Evolutionary conservation across 176 grass and related monocot species (phyloP), one percentile per base, ranked within the genome.

Genomic region (Carex cristatella): DNA sequence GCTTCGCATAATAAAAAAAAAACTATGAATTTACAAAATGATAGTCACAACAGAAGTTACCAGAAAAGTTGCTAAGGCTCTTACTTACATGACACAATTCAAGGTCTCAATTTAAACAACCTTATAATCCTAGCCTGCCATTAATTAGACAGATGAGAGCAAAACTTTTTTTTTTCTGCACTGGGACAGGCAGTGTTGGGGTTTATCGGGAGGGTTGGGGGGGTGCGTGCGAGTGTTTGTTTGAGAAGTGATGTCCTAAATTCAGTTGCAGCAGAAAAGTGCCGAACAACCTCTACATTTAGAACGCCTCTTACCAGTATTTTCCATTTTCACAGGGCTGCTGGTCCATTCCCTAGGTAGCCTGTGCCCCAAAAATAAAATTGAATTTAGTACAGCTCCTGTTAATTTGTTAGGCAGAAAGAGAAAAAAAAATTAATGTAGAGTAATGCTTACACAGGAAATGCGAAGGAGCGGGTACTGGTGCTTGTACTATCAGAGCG

Each of bases 311-410:
- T 32, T 69, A 33, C 66, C 48, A 4, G 75, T 64, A 55, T 85
- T 85, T 38, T 65, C 76, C 83, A 89, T 85, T 82, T 86, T 86
- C 14, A 85, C 83, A 3, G 87, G 87, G 65, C 87, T 89, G 66
- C 62, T 86, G 19, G 46, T 85, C 87, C 83, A 89, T 61, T 89
- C 87, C 55, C 74, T 66, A 9, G 68, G 87, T 48, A 89, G 56
- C 63, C 87, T 89, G 83, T 44, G 46, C 55, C 23, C 61, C 55
- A 76, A 76, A 53, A 42, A 44, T 23, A 54, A 82, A 16, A 70
- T 73, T 18, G 2, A 40, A 72, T 60, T 81, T 33, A 44, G 5
- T 33, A 69, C 6, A 1, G 23, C 4, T 57, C 15, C 38, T 32
- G 30, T 53, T 65, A 79, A 66, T 51, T 64, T 51, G 7, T 54